Evolutionary conservation across 352 stramenopile genomes (phyloP).

Genomic region (Blastocystis hominis): DNA sequence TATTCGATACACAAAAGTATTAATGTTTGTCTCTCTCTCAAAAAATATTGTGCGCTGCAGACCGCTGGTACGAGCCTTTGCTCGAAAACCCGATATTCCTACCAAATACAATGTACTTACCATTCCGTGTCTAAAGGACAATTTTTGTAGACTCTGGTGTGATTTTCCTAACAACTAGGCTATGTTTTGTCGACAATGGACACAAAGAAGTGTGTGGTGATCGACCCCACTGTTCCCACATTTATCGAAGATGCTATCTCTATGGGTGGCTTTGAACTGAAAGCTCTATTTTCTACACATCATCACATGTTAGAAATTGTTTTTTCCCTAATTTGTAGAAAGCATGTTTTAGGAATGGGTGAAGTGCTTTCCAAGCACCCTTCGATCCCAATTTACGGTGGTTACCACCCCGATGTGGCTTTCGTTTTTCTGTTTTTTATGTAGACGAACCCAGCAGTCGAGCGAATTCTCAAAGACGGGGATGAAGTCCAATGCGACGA

Average conservation of each 20-base stretch:
- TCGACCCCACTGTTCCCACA: not conserved
- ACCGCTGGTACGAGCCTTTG: not conserved
- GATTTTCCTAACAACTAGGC: not conserved
- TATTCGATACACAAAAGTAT: not conserved
- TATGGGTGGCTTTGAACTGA: not conserved
- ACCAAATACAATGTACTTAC: slow-evolving; percentile 52
- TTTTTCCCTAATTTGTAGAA: not conserved
- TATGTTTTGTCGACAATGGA: slow-evolving; percentile 34
- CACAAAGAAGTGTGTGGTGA: slow-evolving; percentile 5
- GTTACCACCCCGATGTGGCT: not conserved
- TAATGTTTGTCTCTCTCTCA: not conserved
- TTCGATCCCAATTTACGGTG: slow-evolving; percentile 2
- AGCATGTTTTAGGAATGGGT: slow-evolving; percentile 21
- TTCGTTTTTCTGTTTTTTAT: not conserved
- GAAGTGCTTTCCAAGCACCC: slow-evolving; percentile 15
- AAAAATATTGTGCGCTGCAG: not conserved
- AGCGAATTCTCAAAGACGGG: not conserved
- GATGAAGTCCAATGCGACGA: slow-evolving; percentile 10
- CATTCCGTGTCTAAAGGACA: slow-evolving; percentile 34
- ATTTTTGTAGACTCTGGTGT: not conserved
- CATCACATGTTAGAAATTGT: not conserved
- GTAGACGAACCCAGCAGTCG: slow-evolving; percentile 23
- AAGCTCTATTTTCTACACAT: not conserved
- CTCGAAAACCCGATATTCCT: not conserved
- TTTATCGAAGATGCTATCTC: slow-evolving; percentile 24